Percentiles rank a stretch among this genome's conserved stretches.
Evolutionary conservation across 2,329 filamentous ascomycete genomes (phyloP).

Genomic region (Aspergillus piperis): DNA sequence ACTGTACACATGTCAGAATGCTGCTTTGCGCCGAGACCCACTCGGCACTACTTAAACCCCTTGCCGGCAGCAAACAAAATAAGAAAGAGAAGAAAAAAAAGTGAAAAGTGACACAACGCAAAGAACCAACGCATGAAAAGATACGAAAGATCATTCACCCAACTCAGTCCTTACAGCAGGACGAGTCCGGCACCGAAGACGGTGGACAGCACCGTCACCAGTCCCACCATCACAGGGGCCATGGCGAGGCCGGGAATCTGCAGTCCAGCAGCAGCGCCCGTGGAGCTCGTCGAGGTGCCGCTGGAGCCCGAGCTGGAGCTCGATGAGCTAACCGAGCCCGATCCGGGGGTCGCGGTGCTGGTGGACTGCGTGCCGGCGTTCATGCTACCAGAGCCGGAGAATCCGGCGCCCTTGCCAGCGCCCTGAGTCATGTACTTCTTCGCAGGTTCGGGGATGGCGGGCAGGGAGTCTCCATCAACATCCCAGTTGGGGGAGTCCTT

Average conservation of each 20-base stretch:
- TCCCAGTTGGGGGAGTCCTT: conserved; percentile 58
- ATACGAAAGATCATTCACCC: too few relatives aligned
- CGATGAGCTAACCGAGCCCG: conserved; percentile 42
- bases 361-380: conserved; percentile 53
- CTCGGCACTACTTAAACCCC: neutral
- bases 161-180: conserved; percentile 28
- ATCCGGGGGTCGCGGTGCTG: conserved; percentile 52
- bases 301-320: conserved; percentile 10
- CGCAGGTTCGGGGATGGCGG: conserved; percentile 58
- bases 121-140: neutral
- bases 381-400: conserved; percentile 58
- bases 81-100: conserved; percentile 18
- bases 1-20: conserved; percentile 17
- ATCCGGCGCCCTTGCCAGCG: conserved; percentile 59
- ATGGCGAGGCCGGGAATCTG: conserved; percentile 49
- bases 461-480: conserved; percentile 55
- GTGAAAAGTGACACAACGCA: conserved; percentile 13
- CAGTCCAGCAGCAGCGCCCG: conserved; percentile 49
- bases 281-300: conserved; percentile 31
- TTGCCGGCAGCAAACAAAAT: neutral
- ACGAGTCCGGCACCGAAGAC: conserved; percentile 54
- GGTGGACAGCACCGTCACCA: conserved; percentile 54
- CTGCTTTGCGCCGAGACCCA: neutral
- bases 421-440: conserved; percentile 59
- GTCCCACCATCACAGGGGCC: conserved; percentile 54